A percentile compares a stretch with the other conserved stretches of the same genome.
phyloP scores from a whole-genome alignment of 306 rosid genomes.

The Calophaca sinica region DNA sequence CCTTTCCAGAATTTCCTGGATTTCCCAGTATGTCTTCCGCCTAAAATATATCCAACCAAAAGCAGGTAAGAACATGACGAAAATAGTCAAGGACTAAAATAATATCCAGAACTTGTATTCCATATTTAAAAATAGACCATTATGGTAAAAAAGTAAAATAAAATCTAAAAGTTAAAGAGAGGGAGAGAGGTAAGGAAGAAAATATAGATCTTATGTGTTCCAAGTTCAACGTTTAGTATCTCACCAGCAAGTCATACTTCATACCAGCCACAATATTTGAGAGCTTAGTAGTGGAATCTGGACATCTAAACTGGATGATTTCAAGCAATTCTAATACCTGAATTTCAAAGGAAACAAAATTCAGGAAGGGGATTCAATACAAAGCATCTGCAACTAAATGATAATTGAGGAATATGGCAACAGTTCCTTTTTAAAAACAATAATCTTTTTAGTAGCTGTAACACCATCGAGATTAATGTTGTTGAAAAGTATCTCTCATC shows the following conservation, averaged over 20 bases:
- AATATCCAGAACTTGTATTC: constrained; percentile 19
- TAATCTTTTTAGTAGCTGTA: neutral
- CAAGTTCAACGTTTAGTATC: constrained; percentile 37
- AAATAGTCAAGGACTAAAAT: constrained; percentile 33
- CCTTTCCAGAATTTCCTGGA: constrained; percentile 82
- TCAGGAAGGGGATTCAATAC: constrained; percentile 2
- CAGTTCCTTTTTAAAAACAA: neutral
- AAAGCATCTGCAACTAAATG: neutral
- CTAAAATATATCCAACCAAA: constrained; percentile 51
- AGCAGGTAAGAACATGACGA: constrained; percentile 22
- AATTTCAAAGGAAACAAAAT: constrained; percentile 37
- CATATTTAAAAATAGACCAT: constrained; percentile 6
- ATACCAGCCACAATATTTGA: constrained; percentile 67
- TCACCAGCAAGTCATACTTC: constrained; percentile 81
- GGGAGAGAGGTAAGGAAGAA: neutral
- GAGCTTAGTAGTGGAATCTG: constrained; percentile 68
- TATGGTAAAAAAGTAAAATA: neutral
- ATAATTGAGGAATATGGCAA: neutral
- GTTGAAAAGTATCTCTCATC: too few relatives aligned
- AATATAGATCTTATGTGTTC: constrained; percentile 3
- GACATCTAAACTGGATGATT: constrained; percentile 89
- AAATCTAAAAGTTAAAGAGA: neutral
- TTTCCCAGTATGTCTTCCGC: constrained; percentile 77
- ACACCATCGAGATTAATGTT: too few relatives aligned
- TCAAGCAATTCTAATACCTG: constrained; percentile 96